Conservation (phyloP, 2,329 filamentous ascomycete species). For the Phialophora chinensis region DNA sequence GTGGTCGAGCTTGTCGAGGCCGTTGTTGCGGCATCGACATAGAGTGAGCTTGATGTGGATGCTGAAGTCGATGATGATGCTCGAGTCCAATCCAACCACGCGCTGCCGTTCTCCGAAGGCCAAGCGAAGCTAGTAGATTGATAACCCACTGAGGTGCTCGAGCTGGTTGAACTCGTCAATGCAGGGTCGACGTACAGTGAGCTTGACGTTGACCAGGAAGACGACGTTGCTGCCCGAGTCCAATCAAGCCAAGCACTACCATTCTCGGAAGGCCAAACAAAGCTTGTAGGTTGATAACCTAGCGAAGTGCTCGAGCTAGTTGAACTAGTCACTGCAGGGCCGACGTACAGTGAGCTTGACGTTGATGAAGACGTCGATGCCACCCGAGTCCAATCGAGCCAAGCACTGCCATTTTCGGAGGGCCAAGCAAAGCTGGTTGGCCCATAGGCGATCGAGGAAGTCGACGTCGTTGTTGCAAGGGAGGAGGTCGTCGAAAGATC, state of each 20-base stretch:
- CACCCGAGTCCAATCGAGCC: constrained; percentile 17
- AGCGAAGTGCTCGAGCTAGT: neutral
- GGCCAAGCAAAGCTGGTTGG: neutral
- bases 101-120: constrained; percentile 12
- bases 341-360: constrained; percentile 2
- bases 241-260: constrained; percentile 15
- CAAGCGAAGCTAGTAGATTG: constrained; percentile 4
- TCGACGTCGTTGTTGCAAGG: neutral
- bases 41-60: neutral
- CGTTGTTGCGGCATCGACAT: neutral
- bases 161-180: neutral
- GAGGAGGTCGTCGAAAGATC: neutral
- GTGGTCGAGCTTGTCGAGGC: neutral
- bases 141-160: neutral
- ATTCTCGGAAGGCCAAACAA: constrained; percentile 9
- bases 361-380: neutral
- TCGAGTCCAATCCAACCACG: constrained; percentile 13
- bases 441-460: neutral
- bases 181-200: constrained; percentile 4
- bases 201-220: neutral
- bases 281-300: neutral
- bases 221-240: neutral
- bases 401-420: constrained; percentile 7
- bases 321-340: neutral
- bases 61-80: neutral